Conservation (phyloP, 768 basidiomycete species). For the Phaeotremella skinneri region DNA sequence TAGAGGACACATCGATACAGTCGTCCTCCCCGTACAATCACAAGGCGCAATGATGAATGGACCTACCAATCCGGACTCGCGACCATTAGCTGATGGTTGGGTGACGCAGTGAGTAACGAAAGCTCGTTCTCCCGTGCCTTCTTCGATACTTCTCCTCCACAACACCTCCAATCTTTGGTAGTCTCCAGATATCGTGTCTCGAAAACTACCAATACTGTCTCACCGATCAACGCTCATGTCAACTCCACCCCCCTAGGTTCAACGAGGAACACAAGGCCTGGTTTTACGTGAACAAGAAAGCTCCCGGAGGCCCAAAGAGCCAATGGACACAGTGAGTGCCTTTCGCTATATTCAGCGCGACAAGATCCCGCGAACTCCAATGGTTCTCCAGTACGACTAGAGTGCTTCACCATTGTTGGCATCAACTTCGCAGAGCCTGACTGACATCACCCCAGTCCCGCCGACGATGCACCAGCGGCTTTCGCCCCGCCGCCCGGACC, state of each 20-base stretch:
- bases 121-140: background rate
- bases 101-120: slow-evolving; percentile 34
- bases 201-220: background rate
- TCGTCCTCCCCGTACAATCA: too few species aligned
- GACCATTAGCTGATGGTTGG: slow-evolving; percentile 45
- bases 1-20: too few species aligned
- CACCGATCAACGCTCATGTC: background rate
- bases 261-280: slow-evolving; percentile 43
- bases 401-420: too few species aligned
- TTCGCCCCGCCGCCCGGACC: slow-evolving; percentile 34
- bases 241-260: slow-evolving; percentile 26
- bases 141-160: background rate
- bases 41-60: too few species aligned
- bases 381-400: too few species aligned
- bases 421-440: too few species aligned
- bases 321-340: slow-evolving; percentile 48
- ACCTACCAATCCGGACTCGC: slow-evolving; percentile 36
- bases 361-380: too few species aligned
- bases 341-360: too few species aligned
- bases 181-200: too few species aligned
- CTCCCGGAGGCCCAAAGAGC: slow-evolving; percentile 34
- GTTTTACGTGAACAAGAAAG: slow-evolving; percentile 47
- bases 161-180: background rate
- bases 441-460: slow-evolving; percentile 24
- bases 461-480: slow-evolving; percentile 30